These are phyloP conservation scores for Neonectria magnoliae DNA, from an alignment of 2,329 filamentous ascomycete species.

Conservation along the genomic window DNA sequence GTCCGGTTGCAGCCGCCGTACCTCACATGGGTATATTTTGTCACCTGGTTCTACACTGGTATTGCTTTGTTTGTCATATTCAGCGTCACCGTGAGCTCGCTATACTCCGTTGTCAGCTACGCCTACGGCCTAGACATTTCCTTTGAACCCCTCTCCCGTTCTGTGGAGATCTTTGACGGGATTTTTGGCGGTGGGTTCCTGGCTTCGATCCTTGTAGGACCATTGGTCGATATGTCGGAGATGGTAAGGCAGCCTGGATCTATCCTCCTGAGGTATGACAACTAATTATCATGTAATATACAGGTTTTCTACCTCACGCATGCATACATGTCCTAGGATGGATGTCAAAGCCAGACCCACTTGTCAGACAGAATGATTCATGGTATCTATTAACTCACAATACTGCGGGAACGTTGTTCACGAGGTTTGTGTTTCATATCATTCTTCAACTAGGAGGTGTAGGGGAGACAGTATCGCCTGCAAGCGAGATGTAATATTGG, in stretches of 20 bases:
- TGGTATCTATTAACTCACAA: background rate
- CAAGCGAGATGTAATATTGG: too few relatives aligned
- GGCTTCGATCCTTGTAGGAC: background rate
- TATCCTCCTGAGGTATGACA: too few relatives aligned
- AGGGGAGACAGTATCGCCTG: too few relatives aligned
- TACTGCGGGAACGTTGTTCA: too few relatives aligned
- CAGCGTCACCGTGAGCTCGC: background rate
- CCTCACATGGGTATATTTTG: background rate
- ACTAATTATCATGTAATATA: background rate
- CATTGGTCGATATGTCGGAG: slow-evolving; percentile 3
- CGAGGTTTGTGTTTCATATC: too few relatives aligned
- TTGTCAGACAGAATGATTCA: background rate
- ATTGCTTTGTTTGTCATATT: background rate
- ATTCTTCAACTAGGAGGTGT: too few relatives aligned
- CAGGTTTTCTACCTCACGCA: slow-evolving; percentile 4
- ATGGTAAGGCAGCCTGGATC: background rate
- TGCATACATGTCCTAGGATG: background rate
- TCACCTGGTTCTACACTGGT: background rate
- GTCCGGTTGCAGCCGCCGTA: background rate
- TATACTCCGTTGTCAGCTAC: background rate
- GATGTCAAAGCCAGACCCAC: background rate
- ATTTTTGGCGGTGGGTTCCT: background rate
- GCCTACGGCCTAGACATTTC: background rate
- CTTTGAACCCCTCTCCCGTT: background rate
- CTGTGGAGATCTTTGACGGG: background rate